Base-by-base conservation (phyloP, 495 filamentous ascomycete genomes). In the Aspergillus ellipticus region DNA sequence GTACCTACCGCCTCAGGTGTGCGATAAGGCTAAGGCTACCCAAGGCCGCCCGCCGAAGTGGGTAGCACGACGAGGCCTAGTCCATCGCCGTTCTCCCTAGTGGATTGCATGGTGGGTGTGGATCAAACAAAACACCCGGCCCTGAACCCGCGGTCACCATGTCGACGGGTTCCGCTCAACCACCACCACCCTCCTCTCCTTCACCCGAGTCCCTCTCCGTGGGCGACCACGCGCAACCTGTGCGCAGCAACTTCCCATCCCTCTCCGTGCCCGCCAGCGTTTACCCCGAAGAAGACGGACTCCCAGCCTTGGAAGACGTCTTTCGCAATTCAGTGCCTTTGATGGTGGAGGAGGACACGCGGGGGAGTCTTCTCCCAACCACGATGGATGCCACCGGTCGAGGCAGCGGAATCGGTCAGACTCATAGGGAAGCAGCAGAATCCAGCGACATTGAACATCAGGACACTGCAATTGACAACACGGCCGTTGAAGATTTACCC, bases 281-380 rank as follows among this genome's bases (percentile, higher is more conserved):
- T 54, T 68, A 71, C 21, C 69, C 65, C 2, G 71, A 71, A 43
- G 61, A 69, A 26, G 69, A 73, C 6, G 42, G 21, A 21, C 57
- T 68, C 16, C 70, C 69, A 52, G 60, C 68, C 16, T 63, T 74
- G 47, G 64, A 76, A 63, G 72, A 67, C 57, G 67, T 67, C 51
- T 69, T 74, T 49, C 61, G 66, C 52, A 57, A 58, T 42, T 55
- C 66, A 26, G 42, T 64, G 46, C 66, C 66, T 66, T 71, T 67
- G 57, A 74, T 73, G 72, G 66, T 47, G 55, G 57, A 67, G 57
- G 68, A 68, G 58, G 67, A 70, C 62, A 60, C 64, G 60, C 64
- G 59, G 67, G 67, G 65, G 57, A 62, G 45, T 48, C 41, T 49
- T 31, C 57, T 64, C 61, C 66, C 61, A 49, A 68, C 47, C 59